Evolutionary conservation across 2,329 filamentous ascomycete species (phyloP), one percentile per base, ranked within the genome.

Genomic region (Botryotinia narcissicola): DNA sequence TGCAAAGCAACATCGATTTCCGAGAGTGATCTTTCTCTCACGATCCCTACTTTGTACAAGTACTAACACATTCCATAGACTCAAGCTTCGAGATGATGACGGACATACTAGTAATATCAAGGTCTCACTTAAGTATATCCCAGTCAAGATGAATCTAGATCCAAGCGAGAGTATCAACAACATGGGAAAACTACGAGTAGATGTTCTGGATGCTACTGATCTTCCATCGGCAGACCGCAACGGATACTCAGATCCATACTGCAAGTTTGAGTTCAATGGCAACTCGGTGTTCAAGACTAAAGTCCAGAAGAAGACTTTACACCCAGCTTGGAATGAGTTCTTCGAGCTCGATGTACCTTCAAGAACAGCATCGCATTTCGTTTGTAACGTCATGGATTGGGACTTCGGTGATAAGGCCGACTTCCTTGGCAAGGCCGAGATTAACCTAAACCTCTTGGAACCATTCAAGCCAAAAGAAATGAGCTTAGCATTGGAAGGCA

Each of bases 91-190:
- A 82, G 92, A 93, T 75, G 90, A 92, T 29, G 88, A 95, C 60
- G 95, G 94, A 70, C 87, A 88, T 74, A 83, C 91, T 40, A 94
- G 90, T 84, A 95, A 90, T 80, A 87, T 99, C 81, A 97, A 92
- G 78, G 92, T 99, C 80, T 97, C 93, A 84, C 88, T 98, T 80
- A 97, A 97, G 83, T 99, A 97, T 81, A 90, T 99, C 37, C 96
- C 96, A 0, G 91, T 98, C 75, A 90, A 93, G 84, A 99, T 99
- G 96, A 86, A 90, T 73, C 91, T 99, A 67, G 94, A 99, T 80
- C 93, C 96, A 0, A 94, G 91, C 79, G 96, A 99, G 83, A 98
- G 94, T 80, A 97, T 99, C 86, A 98, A 98, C 88, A 99, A 99
- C 83, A 97, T 97, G 90, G 96, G 96, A 74, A 95, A 91, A 74